Conservation (phyloP, 345 rosid species). For the Linum trigynum region DNA sequence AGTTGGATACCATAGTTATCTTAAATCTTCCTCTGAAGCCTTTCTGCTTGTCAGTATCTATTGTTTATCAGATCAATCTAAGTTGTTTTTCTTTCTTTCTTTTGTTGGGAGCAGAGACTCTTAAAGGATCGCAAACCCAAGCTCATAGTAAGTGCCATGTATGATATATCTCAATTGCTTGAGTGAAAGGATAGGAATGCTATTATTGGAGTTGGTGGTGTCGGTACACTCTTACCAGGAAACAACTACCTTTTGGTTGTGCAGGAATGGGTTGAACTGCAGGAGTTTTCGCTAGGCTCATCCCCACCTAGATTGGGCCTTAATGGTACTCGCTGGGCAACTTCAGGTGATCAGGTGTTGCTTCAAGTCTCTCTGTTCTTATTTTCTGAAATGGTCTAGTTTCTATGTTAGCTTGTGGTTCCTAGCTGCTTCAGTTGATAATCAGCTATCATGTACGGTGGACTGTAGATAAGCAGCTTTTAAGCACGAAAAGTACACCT, state of each 20-base stretch:
- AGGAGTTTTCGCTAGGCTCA: constrained; percentile 81
- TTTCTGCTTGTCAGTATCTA: too few relatives aligned
- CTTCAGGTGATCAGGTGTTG: constrained; percentile 76
- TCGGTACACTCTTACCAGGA: too few relatives aligned
- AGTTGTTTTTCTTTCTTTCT: constrained; percentile 6
- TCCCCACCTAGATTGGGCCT: constrained; percentile 71
- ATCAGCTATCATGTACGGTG: constrained; percentile 2
- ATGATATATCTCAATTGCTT: constrained; percentile 7
- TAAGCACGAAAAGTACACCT: background rate
- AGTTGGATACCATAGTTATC: too few relatives aligned
- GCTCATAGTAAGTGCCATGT: constrained; percentile 56
- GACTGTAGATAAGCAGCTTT: constrained; percentile 11
- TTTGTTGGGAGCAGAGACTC: constrained; percentile 59
- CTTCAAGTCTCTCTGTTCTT: background rate
- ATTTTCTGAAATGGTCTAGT: too few relatives aligned
- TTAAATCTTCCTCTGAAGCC: too few relatives aligned
- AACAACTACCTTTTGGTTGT: constrained; percentile 2
- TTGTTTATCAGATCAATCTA: constrained; percentile 5
- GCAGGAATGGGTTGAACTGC: constrained; percentile 71
- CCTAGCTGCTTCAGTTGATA: background rate
- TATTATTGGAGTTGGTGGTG: constrained; percentile 7
- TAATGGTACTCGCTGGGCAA: constrained; percentile 74
- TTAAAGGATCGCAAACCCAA: constrained; percentile 55
- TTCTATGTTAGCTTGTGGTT: background rate
- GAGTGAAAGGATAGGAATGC: constrained; percentile 1